phyloP scores from a whole-genome alignment of 805 yeast genomes.

The Candida lessepsii region DNA sequence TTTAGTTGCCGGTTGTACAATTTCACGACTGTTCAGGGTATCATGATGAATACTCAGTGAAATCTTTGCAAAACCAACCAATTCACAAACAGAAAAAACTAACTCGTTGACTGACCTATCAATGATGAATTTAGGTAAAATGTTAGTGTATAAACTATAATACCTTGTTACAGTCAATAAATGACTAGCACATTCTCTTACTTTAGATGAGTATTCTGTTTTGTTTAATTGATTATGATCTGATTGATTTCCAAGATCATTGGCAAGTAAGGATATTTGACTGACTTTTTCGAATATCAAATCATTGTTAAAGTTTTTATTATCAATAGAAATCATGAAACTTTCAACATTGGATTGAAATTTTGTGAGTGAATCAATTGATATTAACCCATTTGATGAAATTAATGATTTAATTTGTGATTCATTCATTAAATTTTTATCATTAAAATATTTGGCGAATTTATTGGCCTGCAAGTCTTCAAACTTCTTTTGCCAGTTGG shows the following conservation, averaged over 20 bases:
- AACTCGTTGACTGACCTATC: conserved; percentile 78
- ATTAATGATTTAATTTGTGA: conserved; percentile 29
- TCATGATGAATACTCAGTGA: not conserved
- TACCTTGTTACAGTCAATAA: conserved; percentile 76
- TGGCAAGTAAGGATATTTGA: conserved; percentile 46
- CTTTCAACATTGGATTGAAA: conserved; percentile 51
- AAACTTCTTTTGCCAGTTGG: conserved; percentile 51
- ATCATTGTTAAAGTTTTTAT: conserved; percentile 30
- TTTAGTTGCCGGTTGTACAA: not conserved
- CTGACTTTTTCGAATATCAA: conserved; percentile 53
- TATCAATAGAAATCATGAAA: conserved; percentile 35
- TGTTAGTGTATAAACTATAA: conserved; percentile 57
- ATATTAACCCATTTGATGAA: conserved; percentile 45
- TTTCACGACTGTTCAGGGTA: not conserved
- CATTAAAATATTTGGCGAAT: conserved; percentile 20
- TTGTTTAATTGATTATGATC: conserved; percentile 23
- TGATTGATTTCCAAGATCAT: conserved; percentile 37
- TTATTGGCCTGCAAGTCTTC: conserved; percentile 46
- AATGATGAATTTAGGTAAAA: conserved; percentile 68
- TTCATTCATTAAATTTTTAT: conserved; percentile 16
- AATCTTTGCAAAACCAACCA: conserved; percentile 29
- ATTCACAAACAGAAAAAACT: conserved; percentile 62
- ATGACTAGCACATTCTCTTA: conserved; percentile 70
- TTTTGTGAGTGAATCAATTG: conserved; percentile 42
- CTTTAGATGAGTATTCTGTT: conserved; percentile 43